A percentile compares a stretch with the other conserved stretches of the same genome.
phyloP scores from a whole-genome alignment of 352 stramenopile genomes.

The Phytophthora cryptogea region DNA sequence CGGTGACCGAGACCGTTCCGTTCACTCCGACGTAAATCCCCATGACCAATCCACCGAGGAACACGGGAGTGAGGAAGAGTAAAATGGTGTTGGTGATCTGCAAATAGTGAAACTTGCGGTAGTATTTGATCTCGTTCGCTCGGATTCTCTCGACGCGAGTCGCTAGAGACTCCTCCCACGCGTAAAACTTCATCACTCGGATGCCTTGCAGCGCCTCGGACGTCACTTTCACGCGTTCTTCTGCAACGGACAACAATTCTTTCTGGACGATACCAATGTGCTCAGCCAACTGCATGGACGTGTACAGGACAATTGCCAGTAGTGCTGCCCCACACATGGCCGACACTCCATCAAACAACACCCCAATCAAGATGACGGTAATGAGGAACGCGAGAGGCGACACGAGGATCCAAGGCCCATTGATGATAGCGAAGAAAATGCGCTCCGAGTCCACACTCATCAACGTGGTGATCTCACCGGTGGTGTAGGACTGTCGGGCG shows the following conservation, averaged over 20 bases:
- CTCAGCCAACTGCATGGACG: conserved; percentile 16
- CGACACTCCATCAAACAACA: conserved; percentile 29
- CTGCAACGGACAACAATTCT: conserved; percentile 40
- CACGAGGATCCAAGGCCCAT: conserved; percentile 36
- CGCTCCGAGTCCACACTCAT: conserved; percentile 52
- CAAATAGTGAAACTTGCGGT: conserved; percentile 36
- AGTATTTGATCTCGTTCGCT: conserved; percentile 38
- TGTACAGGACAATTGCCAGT: conserved; percentile 29
- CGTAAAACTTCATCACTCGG: conserved; percentile 90
- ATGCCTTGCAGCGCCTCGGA: conserved; percentile 91
- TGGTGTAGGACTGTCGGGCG: conserved; percentile 41
- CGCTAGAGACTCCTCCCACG: conserved; percentile 64
- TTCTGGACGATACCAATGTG: conserved; percentile 22
- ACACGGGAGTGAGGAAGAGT: conserved; percentile 41
- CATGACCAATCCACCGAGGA: conserved; percentile 43
- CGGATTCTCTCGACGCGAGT: conserved; percentile 46
- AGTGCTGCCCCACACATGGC: conserved; percentile 22
- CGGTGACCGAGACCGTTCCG: conserved; percentile 44
- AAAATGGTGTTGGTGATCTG: conserved; percentile 52
- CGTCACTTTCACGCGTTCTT: conserved; percentile 91
- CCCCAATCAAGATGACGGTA: conserved; percentile 32
- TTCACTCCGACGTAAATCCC: conserved; percentile 44
- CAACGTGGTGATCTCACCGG: conserved; percentile 48
- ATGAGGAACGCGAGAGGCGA: conserved; percentile 30
- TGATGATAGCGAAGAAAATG: conserved; percentile 39